A percentile compares a stretch with the other conserved stretches of the same genome.
These are phyloP conservation scores for Aspergillus ustus DNA, from an alignment of 2,329 filamentous ascomycete species.

Conservation along the genomic window DNA sequence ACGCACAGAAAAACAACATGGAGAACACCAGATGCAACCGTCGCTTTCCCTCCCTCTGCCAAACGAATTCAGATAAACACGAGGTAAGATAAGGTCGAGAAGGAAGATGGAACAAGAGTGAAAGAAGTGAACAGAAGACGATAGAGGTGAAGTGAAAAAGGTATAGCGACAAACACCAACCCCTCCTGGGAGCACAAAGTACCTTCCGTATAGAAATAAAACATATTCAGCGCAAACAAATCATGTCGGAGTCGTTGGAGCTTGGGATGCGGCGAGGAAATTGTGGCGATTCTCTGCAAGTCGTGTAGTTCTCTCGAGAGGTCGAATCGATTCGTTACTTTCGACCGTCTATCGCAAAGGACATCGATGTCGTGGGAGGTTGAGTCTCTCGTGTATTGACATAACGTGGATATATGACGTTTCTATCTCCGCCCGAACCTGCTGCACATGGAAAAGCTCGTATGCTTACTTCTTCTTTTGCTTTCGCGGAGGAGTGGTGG, in stretches of 20 bases:
- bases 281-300: constrained; percentile 27
- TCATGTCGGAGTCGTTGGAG: constrained; percentile 26
- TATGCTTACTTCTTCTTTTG: constrained; percentile 72
- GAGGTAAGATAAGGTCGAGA: constrained; percentile 17
- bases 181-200: constrained; percentile 30
- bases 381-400: constrained; percentile 30
- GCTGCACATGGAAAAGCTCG: constrained; percentile 74
- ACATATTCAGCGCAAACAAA: constrained; percentile 27
- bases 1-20: constrained; percentile 25
- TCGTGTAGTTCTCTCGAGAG: constrained; percentile 27
- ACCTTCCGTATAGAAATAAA: constrained; percentile 32
- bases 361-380: constrained; percentile 34
- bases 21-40: constrained; percentile 36
- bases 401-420: constrained; percentile 34
- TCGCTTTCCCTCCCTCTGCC: constrained; percentile 33
- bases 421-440: constrained; percentile 92
- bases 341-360: constrained; percentile 31
- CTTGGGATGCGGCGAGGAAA: constrained; percentile 26
- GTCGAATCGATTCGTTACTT: constrained; percentile 25
- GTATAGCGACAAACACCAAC: constrained; percentile 26
- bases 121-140: constrained; percentile 20
- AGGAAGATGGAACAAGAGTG: constrained; percentile 4
- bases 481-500: constrained; percentile 73
- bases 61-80: constrained; percentile 28
- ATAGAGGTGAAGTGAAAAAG: constrained; percentile 22